Percentiles rank a stretch among this genome's conserved stretches.
Evolutionary conservation across 176 grass and related monocot genomes (phyloP).

Genomic region (Pontederia crassipes): DNA sequence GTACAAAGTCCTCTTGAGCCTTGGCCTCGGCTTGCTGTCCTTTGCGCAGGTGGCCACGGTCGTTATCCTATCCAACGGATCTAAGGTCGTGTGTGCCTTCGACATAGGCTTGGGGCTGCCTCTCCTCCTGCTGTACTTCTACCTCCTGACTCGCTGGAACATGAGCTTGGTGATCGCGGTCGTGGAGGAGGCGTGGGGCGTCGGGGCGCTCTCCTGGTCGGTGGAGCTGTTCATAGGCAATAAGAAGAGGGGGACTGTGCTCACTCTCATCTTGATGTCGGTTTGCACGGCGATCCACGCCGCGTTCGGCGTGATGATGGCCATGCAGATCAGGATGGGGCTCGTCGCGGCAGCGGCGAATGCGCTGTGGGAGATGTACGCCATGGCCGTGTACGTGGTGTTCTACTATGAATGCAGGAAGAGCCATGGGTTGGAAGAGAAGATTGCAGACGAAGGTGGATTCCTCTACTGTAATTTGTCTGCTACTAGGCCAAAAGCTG

Average conservation of each 20-base stretch:
- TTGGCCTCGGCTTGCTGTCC: slow-evolving; percentile 18
- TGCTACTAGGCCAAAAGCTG: not conserved
- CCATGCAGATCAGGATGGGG: slow-evolving; percentile 18
- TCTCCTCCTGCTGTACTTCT: slow-evolving; percentile 20
- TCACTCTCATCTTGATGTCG: slow-evolving; percentile 23
- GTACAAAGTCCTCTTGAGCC: slow-evolving; percentile 24
- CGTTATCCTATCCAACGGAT: not conserved
- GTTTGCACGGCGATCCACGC: slow-evolving; percentile 18
- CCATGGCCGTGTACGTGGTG: slow-evolving; percentile 20
- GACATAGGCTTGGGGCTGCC: slow-evolving; percentile 3
- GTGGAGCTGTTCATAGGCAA: slow-evolving; percentile 33
- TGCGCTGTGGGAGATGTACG: slow-evolving; percentile 24
- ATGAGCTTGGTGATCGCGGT: slow-evolving; percentile 33
- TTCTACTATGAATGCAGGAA: slow-evolving; percentile 46
- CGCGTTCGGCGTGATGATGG: not conserved
- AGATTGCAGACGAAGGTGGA: slow-evolving; percentile 3
- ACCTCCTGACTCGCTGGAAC: slow-evolving; percentile 27
- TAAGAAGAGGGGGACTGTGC: slow-evolving; percentile 13
- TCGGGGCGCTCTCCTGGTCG: slow-evolving; percentile 39
- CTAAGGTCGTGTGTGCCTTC: not conserved
- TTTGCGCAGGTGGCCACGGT: slow-evolving; percentile 5
- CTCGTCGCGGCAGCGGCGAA: slow-evolving; percentile 7
- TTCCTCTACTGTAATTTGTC: slow-evolving; percentile 20
- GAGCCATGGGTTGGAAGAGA: slow-evolving; percentile 29
- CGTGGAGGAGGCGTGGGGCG: slow-evolving; percentile 36